Evolutionary conservation across 2,329 filamentous ascomycete species (phyloP).

Genomic region (Sporothrix variecibatus): DNA sequence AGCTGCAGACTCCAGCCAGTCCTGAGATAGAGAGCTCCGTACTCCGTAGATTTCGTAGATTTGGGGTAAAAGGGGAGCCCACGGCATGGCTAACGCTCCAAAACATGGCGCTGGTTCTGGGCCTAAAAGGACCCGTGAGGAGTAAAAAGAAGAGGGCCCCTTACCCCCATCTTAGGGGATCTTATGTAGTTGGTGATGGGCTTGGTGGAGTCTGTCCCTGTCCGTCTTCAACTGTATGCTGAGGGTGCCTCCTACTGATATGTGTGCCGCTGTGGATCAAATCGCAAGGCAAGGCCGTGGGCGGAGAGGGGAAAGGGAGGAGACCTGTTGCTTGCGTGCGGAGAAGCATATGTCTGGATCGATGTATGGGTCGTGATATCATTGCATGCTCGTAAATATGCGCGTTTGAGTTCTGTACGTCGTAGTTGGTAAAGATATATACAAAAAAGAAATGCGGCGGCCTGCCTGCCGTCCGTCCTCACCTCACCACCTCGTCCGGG

Average conservation of each 20-base stretch:
- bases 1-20: background rate
- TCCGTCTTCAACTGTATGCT: background rate
- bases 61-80: conserved; percentile 18
- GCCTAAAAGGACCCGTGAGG: conserved; percentile 18
- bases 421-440: background rate
- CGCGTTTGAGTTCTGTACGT: background rate
- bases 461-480: background rate
- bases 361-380: background rate
- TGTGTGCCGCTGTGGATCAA: conserved; percentile 24
- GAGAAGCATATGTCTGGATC: background rate
- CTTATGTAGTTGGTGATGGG: background rate
- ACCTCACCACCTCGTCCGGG: background rate
- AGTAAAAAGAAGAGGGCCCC: conserved; percentile 9
- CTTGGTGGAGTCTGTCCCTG: conserved; percentile 15
- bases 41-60: background rate
- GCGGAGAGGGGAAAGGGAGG: background rate
- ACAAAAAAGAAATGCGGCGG: background rate
- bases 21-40: background rate
- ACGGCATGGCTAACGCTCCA: background rate
- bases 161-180: background rate
- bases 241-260: background rate
- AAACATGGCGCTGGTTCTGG: background rate
- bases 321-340: background rate
- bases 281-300: conserved; percentile 7
- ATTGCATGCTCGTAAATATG: too few relatives aligned